These are phyloP conservation scores for Arabis alpina DNA, from an alignment of 345 rosid species.

Conservation along the genomic window DNA sequence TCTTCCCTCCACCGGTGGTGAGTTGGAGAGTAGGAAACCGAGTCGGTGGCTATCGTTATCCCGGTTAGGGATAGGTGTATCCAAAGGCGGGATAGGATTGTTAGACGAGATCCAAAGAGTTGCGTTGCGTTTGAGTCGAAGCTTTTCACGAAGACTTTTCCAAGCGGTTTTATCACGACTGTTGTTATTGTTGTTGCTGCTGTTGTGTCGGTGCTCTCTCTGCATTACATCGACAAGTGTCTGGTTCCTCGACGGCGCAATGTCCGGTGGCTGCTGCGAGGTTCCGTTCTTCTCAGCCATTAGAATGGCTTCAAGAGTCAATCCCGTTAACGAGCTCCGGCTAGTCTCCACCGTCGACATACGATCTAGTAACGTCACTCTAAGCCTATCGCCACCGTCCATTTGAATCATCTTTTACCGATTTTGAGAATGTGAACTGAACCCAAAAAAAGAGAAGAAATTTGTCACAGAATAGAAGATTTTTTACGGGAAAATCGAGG, in stretches of 20 bases:
- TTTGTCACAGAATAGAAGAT: slow-evolving; percentile 1
- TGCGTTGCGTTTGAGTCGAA: slow-evolving; percentile 69
- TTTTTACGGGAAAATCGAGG: slow-evolving; percentile 12
- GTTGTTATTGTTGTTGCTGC: neutral
- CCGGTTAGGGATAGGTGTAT: slow-evolving; percentile 40
- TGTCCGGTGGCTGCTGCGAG: slow-evolving; percentile 32
- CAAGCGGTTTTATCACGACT: slow-evolving; percentile 62
- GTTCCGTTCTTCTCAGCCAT: slow-evolving; percentile 38
- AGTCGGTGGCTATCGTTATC: slow-evolving; percentile 32
- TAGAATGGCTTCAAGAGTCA: slow-evolving; percentile 46
- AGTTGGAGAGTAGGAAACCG: slow-evolving; percentile 48
- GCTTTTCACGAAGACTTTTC: slow-evolving; percentile 69
- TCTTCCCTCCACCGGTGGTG: slow-evolving; percentile 45
- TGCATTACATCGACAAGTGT: slow-evolving; percentile 66
- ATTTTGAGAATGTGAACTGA: slow-evolving; percentile 16
- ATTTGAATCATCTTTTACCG: slow-evolving; percentile 35
- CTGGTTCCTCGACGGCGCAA: slow-evolving; percentile 23
- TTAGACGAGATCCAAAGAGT: slow-evolving; percentile 66
- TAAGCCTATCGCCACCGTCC: slow-evolving; percentile 42
- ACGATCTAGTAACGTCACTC: slow-evolving; percentile 43
- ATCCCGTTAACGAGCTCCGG: slow-evolving; percentile 40
- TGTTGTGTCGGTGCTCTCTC: slow-evolving; percentile 48
- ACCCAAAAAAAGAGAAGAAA: neutral
- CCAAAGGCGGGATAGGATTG: slow-evolving; percentile 50
- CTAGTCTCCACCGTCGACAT: slow-evolving; percentile 54